phyloP scores from a whole-genome alignment of 176 grass and related monocot species.

The Oryza australiensis region DNA sequence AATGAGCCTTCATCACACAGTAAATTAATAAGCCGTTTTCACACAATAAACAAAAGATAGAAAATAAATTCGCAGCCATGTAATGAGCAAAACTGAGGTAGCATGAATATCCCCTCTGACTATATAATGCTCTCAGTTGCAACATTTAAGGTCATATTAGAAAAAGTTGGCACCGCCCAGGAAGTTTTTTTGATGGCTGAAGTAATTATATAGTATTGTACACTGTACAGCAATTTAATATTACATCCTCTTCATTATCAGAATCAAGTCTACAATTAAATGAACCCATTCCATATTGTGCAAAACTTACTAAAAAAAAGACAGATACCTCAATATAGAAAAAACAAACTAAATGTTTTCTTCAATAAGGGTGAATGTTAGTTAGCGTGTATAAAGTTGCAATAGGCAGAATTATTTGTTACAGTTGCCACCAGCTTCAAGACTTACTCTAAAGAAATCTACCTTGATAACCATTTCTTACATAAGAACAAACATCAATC shows the following conservation, averaged over 20 bases:
- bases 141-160: background rate
- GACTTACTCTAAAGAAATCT: too few relatives aligned
- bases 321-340: background rate
- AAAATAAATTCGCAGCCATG: background rate
- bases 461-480: slow-evolving; percentile 9
- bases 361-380: background rate
- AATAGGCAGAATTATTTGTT: background rate
- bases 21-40: background rate
- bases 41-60: background rate
- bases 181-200: background rate
- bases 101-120: background rate
- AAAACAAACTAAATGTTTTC: background rate
- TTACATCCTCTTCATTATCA: too few relatives aligned
- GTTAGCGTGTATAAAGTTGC: background rate
- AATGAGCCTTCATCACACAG: background rate
- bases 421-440: background rate
- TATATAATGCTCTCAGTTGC: background rate
- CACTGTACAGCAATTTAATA: background rate
- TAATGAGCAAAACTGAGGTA: background rate
- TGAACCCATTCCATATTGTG: background rate
- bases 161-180: background rate
- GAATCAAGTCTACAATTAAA: too few relatives aligned
- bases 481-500: background rate
- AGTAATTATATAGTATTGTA: background rate
- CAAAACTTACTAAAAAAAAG: background rate